A percentile compares a stretch with the other conserved stretches of the same genome.
Conservation (phyloP, 805 yeast species). For the Yarrowia sp. region DNA sequence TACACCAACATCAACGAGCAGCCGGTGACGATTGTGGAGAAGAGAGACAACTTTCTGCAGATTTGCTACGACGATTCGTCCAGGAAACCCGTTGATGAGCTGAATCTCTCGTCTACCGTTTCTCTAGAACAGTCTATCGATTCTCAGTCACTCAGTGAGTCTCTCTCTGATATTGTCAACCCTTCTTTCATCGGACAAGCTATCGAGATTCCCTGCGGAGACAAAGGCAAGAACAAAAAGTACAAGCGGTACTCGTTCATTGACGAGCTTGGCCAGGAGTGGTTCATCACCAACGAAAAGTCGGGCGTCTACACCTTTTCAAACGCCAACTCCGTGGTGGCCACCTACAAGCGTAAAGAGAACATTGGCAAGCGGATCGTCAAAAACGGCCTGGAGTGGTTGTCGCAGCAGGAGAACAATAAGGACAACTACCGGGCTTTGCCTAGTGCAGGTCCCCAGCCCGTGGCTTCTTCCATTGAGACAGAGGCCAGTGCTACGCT, state of each 20-base stretch:
- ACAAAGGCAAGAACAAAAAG: constrained; percentile 30
- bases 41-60: constrained; percentile 28
- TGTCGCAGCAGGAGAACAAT: constrained; percentile 31
- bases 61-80: constrained; percentile 28
- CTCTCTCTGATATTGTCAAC: constrained; percentile 31
- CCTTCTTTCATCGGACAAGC: constrained; percentile 35
- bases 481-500: constrained; percentile 32
- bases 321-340: constrained; percentile 29
- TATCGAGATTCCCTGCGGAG: constrained; percentile 34
- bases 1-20: constrained; percentile 36
- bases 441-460: constrained; percentile 27
- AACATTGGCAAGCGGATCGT: constrained; percentile 35
- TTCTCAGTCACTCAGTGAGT: constrained; percentile 31
- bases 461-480: constrained; percentile 33
- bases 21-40: constrained; percentile 31
- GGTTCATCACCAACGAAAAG: constrained; percentile 28
- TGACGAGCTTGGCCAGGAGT: constrained; percentile 37
- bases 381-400: constrained; percentile 36
- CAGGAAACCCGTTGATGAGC: neutral
- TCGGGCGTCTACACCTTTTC: constrained; percentile 26
- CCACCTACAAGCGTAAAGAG: constrained; percentile 26
- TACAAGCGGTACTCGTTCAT: constrained; percentile 31
- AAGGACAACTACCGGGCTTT: constrained; percentile 17
- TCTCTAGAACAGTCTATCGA: constrained; percentile 29
- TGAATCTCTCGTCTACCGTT: neutral